Base-by-base conservation (phyloP, 768 basidiomycete genomes). In the Leccinum pellstonianum region DNA sequence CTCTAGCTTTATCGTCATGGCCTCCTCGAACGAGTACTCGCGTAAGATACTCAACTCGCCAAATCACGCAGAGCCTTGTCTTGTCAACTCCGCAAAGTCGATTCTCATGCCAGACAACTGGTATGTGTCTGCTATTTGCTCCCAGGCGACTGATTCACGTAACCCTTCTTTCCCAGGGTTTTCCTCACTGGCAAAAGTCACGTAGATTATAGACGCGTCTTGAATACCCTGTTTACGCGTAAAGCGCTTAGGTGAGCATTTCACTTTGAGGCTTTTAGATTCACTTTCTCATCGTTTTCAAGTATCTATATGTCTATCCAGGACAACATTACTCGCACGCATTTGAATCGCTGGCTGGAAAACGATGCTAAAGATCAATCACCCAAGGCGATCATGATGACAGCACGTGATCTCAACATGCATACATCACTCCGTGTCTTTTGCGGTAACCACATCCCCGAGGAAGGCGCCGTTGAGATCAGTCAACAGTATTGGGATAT, bases 1-100 rank as follows among this genome's bases (percentile, higher is more conserved):
- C 37, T n/a, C 35, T 70, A 99, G 97, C 67, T 98, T 98, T 76
- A 98, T 99, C 70, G 97, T 99, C 69, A 95, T 98, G 86, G 94
- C 95, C 23, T 92, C 96, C 8, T 88, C 91, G 3, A 98, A 94
- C 68, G 89, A 96, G 65, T 93, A 86, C 75, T 80, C 95, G 11
- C 90, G 96, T 69, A 98, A 96, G 77, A 95, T 98, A 66, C 80
- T 99, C 71, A 98, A 98, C 79, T 94, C 94, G 5, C 96, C 97
- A 0, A 83, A 77, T 9, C 87, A 91, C 66, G 91, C 97, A 27
- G 95, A 98, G 73, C 97, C 97, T 0, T 96, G 93, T 70, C 86
- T 99, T 17, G 94, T 98, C 29, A 81, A 93, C 64, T 90, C 93
- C 6, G 97, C 93, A 33, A 97, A 96, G 75, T 80, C 87, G 57